Percentiles rank a stretch among this genome's conserved stretches.
Conservation (phyloP, 805 yeast species). For the Spathaspora hagerdaliae region DNA sequence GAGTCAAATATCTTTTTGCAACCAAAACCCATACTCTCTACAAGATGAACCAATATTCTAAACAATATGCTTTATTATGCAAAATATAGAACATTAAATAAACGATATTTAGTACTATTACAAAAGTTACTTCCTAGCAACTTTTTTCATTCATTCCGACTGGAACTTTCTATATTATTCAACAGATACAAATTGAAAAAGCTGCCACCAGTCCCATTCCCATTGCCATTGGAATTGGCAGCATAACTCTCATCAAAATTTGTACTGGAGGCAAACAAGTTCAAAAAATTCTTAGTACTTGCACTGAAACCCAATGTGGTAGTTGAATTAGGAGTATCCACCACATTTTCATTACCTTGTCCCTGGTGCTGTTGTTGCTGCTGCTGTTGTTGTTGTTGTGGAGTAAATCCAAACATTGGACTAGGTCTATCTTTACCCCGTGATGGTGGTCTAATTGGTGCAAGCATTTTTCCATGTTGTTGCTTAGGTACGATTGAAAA, state of each 20-base stretch:
- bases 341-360: not conserved
- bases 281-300: slow-evolving; percentile 5
- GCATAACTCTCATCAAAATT: not conserved
- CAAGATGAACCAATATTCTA: too few relatives aligned
- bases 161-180: slow-evolving; percentile 1
- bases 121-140: not conserved
- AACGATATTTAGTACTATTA: too few relatives aligned
- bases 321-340: not conserved
- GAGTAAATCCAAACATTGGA: not conserved
- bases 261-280: not conserved
- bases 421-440: not conserved
- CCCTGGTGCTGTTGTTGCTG: not conserved
- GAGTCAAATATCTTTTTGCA: too few relatives aligned
- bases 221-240: not conserved
- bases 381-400: not conserved
- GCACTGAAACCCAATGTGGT: slow-evolving; percentile 2
- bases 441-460: not conserved
- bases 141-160: not conserved
- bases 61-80: too few relatives aligned
- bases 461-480: slow-evolving; percentile 7
- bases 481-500: slow-evolving; percentile 5
- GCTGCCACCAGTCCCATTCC: not conserved
- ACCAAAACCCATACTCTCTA: too few relatives aligned
- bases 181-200: slow-evolving; percentile 4
- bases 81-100: too few relatives aligned